Conservation (phyloP, 164 flowering plant genomes). For the Macadamia tetraphylla region DNA sequence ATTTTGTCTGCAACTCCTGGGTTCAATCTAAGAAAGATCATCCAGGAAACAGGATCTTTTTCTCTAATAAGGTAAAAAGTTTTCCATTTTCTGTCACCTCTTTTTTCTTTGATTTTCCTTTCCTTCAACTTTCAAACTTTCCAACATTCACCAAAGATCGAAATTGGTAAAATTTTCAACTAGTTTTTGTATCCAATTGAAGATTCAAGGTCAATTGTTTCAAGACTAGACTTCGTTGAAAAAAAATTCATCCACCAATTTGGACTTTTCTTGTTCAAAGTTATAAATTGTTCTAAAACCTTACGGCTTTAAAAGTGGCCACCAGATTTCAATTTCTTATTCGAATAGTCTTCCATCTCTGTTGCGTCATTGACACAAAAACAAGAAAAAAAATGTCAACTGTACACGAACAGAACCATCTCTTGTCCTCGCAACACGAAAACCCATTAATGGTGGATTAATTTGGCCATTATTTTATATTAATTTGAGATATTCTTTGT, state of each 20-base stretch:
- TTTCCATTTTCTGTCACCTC: background rate
- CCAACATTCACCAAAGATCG: background rate
- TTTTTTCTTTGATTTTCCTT: background rate
- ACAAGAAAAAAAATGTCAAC: no score
- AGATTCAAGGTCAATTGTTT: constrained; percentile 5
- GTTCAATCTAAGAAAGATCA: constrained; percentile 78
- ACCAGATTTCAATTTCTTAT: no score
- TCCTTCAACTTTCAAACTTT: background rate
- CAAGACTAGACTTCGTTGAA: constrained; percentile 1
- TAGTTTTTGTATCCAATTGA: constrained; percentile 3
- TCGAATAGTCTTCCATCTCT: no score
- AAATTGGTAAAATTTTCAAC: background rate
- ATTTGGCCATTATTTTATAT: background rate
- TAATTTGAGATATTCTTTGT: background rate
- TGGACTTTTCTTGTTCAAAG: no score
- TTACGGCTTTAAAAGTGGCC: no score
- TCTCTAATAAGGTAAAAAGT: constrained; percentile 59
- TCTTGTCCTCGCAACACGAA: no score
- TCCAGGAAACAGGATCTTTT: constrained; percentile 69
- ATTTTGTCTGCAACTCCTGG: constrained; percentile 90
- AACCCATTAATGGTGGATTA: background rate
- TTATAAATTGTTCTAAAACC: no score
- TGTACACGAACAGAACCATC: no score
- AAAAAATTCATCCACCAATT: no score
- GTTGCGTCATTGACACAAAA: no score